Evolutionary conservation across 805 yeast species (phyloP), one percentile per base, ranked within the genome.

Genomic region (Ascoidea asiatica): DNA sequence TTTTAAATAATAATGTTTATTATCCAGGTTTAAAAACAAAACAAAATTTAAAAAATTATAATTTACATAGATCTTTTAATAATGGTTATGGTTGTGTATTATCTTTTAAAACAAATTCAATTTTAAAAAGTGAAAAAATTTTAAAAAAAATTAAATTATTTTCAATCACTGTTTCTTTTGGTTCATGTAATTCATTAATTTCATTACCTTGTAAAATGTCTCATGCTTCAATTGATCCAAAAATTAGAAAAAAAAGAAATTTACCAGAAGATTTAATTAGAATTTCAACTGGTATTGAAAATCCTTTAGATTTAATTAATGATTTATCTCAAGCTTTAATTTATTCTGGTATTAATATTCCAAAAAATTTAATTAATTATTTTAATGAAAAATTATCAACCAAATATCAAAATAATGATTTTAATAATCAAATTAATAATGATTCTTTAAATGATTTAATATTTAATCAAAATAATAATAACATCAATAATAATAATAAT

Each of bases 181-280:
- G 97, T 19, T 83, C 95, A 60, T 95, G 90, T 48, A 86, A 87
- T 67, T 84, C 95, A 17, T 70, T 89, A 57, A 86, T 89, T 46
- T 86, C 95, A 37, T 75, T 89, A 79, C 97, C 97, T 15, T 86
- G 97, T 62, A 75, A 76, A 61, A 89, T 89, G 97, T 85, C 95
- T 5, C 97, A 89, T 58, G 97, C 97, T n/a, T 81, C 95, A 2
- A 89, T 89, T 50, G 95, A 88, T 53, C 81, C 88, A 21, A 77
- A 84, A 56, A 79, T 86, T 3, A 77, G 97, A 61, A 79, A 79
- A 42, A 94, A 83, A 60, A 77, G 97, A 60, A 87, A 79, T 40
- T 79, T 89, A 64, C 95, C 96, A 2, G 97, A 89, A 62, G 97
- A 90, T 59, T 69, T 89, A 56, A 78, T 89, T 53, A 73, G 97